Base-by-base conservation (phyloP, 2,329 filamentous ascomycete species). In the Aureobasidium namibiae region DNA sequence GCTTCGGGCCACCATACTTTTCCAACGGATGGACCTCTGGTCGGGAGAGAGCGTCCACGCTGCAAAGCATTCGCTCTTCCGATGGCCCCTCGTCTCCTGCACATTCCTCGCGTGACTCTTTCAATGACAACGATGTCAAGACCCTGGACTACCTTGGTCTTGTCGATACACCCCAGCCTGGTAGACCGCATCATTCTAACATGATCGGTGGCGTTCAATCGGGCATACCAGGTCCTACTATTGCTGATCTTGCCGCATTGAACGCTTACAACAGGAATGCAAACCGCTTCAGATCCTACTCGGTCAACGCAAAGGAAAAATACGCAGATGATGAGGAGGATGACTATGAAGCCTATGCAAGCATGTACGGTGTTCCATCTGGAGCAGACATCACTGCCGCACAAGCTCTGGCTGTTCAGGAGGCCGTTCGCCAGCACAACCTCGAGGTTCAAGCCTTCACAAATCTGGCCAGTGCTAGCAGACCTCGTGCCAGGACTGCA, bases 241-340 rank as follows among this genome's bases (percentile, higher is more conserved):
- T 92, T 34, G 86, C 87, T 45, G 88, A 88, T 68, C 78, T 92
- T 62, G 85, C 86, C 62, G 87, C 89, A 70, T 82, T 90, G 63
- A 87, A 86, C 64, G 87, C 89, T 69, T 84, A 89, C 65, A 87
- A 86, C 64, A 88, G 84, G 70, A 88, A 89, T 66, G 81, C 87
- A 45, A 97, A 89, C 72, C 85, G 94, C 56, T 95, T 97, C 79
- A 86, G 94, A 48, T 99, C 94, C 1, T 97, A 96, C 73, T 99
- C 94, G 0, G 94, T 99, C 64, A 99, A 99, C 73, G 95, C 95
- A 59, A 96, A 95, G 74, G 92, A 97, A 72, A 95, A 94, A 72
- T 97, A 97, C 67, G 92, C 89, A 2, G 90, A 95, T 67, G 92
- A 95, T 56, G 87, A 91, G 26, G 88, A 91, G 61, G 86, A 89